Conservation (phyloP, 106 monocot genomes). For the Xerophyta viscosa region DNA sequence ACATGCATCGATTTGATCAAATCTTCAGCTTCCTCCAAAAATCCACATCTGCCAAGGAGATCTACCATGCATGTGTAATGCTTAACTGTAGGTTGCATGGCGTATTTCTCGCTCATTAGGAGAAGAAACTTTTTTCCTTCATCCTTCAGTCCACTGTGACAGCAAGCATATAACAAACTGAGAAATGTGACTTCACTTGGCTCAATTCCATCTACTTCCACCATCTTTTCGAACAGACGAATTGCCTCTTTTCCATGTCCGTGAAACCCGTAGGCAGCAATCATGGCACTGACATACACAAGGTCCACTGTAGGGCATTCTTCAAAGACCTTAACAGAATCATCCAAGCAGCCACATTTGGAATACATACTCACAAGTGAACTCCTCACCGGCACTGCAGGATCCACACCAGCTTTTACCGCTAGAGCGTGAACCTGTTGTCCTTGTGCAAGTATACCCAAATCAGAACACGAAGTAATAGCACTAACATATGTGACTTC, state of each 20-base stretch:
- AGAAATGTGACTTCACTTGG: conserved; percentile 73
- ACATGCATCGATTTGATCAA: conserved; percentile 56
- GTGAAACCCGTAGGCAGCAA: conserved; percentile 70
- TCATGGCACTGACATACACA: conserved; percentile 60
- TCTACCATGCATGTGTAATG: conserved; percentile 83
- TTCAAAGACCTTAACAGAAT: conserved; percentile 22
- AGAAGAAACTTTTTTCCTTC: conserved; percentile 39
- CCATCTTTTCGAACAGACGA: conserved; percentile 50
- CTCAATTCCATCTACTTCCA: conserved; percentile 24
- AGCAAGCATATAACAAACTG: conserved; percentile 64
- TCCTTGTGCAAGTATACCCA: conserved; percentile 53
- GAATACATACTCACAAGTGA: conserved; percentile 82
- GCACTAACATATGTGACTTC: conserved; percentile 50
- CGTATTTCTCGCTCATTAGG: conserved; percentile 38
- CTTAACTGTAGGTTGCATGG: conserved; percentile 36
- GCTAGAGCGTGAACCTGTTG: conserved; percentile 57
- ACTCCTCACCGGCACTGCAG: conserved; percentile 32
- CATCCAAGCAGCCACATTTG: conserved; percentile 55
- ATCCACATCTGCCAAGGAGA: conserved; percentile 59
- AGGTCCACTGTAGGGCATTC: conserved; percentile 27
- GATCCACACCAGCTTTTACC: conserved; percentile 34
- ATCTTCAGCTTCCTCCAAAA: conserved; percentile 48
- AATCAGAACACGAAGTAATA: conserved; percentile 58
- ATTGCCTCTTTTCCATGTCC: conserved; percentile 52
- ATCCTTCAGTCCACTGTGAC: conserved; percentile 65